Evolutionary conservation across 1,284 basidiomycete genomes (phyloP).

Genomic region (Apiotrichum domesticum): DNA sequence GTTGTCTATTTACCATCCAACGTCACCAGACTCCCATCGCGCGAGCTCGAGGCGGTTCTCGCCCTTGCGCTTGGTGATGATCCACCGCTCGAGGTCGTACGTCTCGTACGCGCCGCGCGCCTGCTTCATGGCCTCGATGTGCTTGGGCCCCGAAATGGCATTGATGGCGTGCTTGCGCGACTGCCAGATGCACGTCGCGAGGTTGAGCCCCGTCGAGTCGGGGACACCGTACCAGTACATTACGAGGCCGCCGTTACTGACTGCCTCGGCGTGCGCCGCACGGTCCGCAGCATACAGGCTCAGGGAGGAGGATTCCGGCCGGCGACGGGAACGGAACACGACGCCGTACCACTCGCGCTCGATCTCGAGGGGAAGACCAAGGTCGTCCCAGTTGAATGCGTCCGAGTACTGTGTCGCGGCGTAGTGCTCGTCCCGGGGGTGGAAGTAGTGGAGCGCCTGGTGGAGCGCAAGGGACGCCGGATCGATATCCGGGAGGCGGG

Average conservation of each 20-base stretch:
- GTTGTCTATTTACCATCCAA: conserved; percentile 49
- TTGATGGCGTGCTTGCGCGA: conserved; percentile 65
- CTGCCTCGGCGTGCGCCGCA: conserved; percentile 81
- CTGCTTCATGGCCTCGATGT: conserved; percentile 72
- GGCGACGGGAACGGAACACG: conserved; percentile 74
- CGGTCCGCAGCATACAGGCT: conserved; percentile 79
- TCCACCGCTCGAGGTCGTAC: conserved; percentile 70
- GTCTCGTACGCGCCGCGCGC: conserved; percentile 69
- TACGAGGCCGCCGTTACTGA: conserved; percentile 66
- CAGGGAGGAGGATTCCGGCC: conserved; percentile 38
- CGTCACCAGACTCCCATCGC: conserved; percentile 60
- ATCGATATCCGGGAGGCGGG: conserved; percentile 73
- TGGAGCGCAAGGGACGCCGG: conserved; percentile 75
- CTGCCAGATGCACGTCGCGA: conserved; percentile 94
- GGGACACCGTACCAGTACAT: conserved; percentile 91
- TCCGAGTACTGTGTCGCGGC: conserved; percentile 59
- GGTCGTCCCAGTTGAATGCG: conserved; percentile 81
- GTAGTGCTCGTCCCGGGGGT: conserved; percentile 58
- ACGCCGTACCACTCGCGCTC: conserved; percentile 80
- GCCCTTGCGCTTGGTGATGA: conserved; percentile 61
- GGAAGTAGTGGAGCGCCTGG: conserved; percentile 72
- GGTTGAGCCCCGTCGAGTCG: conserved; percentile 67
- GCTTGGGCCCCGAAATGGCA: conserved; percentile 71
- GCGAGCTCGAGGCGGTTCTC: conserved; percentile 57
- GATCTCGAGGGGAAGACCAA: conserved; percentile 44